These are phyloP conservation scores for Hymenoscyphus scutula DNA, from an alignment of 2,329 filamentous ascomycete genomes.

Conservation along the genomic window DNA sequence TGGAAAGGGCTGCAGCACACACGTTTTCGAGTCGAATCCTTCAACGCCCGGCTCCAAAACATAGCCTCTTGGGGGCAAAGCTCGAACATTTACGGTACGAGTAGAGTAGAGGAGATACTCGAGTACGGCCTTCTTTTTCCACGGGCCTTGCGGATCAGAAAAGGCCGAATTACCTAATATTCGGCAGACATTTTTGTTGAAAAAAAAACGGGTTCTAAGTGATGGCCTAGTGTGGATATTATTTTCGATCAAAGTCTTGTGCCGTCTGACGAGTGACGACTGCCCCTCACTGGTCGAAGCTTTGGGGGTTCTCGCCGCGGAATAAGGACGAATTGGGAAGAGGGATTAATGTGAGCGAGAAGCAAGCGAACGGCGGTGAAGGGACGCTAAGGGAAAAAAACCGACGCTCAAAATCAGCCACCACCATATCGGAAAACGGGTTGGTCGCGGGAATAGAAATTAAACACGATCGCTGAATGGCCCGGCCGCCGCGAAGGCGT, in stretches of 20 bases:
- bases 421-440: conserved; percentile 15
- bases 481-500: conserved; percentile 1
- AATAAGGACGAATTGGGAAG: conserved; percentile 8
- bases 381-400: conserved; percentile 23
- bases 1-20: conserved; percentile 18
- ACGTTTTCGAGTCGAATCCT: conserved; percentile 7
- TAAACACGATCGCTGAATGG: conserved; percentile 2
- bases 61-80: not conserved
- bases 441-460: conserved; percentile 13
- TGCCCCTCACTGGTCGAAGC: conserved; percentile 7
- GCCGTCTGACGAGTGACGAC: conserved; percentile 8
- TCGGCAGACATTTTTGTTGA: not conserved
- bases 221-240: not conserved
- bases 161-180: not conserved
- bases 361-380: conserved; percentile 30
- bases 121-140: not conserved
- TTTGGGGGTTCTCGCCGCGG: conserved; percentile 6
- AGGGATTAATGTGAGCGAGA: conserved; percentile 9
- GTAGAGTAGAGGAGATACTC: not conserved
- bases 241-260: conserved; percentile 2
- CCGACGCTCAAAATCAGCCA: conserved; percentile 15
- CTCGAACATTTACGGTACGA: not conserved
- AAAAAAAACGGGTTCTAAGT: not conserved
- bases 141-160: not conserved
- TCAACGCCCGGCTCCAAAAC: not conserved